Evolutionary conservation across 2,329 filamentous ascomycete genomes (phyloP).

Genomic region (Boeremia exigua): DNA sequence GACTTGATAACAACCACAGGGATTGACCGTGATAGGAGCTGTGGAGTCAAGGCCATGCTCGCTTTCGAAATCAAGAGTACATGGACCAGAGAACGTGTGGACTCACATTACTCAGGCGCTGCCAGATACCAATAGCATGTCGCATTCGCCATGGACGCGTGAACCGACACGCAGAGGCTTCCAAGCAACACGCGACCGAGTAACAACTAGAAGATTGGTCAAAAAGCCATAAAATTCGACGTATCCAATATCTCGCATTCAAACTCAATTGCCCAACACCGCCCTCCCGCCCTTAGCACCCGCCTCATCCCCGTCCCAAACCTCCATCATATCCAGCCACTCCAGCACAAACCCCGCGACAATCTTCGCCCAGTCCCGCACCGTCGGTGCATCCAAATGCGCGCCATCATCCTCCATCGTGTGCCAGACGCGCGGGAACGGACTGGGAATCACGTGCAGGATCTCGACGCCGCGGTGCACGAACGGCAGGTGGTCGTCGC

Average conservation of each 20-base stretch:
- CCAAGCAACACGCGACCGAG: too few species aligned
- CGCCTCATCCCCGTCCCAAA: slow-evolving; percentile 33
- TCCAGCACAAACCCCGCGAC: slow-evolving; percentile 84
- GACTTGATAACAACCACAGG: too few species aligned
- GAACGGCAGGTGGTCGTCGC: slow-evolving; percentile 93
- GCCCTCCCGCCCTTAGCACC: not conserved
- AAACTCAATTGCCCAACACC: not conserved
- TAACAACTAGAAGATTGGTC: too few species aligned
- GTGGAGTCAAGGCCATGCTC: too few species aligned
- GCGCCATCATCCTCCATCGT: slow-evolving; percentile 80
- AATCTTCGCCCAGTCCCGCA: slow-evolving; percentile 87
- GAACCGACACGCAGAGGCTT: too few species aligned
- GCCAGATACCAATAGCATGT: too few species aligned
- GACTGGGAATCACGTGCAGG: slow-evolving; percentile 84
- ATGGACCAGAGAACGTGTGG: too few species aligned
- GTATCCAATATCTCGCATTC: not conserved
- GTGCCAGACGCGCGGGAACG: slow-evolving; percentile 89
- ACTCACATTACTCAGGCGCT: too few species aligned
- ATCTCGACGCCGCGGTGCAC: slow-evolving; percentile 84
- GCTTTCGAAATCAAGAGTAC: too few species aligned
- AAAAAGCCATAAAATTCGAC: not conserved
- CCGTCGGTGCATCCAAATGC: slow-evolving; percentile 79
- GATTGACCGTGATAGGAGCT: too few species aligned
- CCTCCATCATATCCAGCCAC: slow-evolving; percentile 82
- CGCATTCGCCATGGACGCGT: too few species aligned